Conservation (phyloP, 805 yeast genomes). For the Ogataea polymorpha region DNA sequence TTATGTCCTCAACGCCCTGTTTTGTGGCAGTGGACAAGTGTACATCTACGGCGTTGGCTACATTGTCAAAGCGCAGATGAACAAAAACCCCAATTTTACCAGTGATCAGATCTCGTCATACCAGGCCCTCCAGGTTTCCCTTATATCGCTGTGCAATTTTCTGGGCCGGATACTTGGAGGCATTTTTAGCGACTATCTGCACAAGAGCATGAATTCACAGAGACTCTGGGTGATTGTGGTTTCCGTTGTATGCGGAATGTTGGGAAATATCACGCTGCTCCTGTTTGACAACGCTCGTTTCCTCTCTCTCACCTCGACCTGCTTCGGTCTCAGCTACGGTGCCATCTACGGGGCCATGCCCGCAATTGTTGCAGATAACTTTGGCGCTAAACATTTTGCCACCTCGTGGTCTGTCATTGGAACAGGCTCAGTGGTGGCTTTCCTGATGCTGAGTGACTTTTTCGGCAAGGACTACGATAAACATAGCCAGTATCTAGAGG, state of each 20-base stretch:
- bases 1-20: constrained; percentile 50
- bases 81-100: constrained; percentile 20
- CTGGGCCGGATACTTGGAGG: constrained; percentile 65
- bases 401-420: constrained; percentile 76
- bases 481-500: constrained; percentile 38
- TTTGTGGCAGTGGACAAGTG: constrained; percentile 66
- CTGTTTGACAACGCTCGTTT: constrained; percentile 40
- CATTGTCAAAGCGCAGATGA: constrained; percentile 50
- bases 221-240: constrained; percentile 61
- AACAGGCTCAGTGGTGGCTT: constrained; percentile 61
- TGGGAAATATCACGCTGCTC: constrained; percentile 37
- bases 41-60: constrained; percentile 75
- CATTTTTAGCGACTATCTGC: constrained; percentile 57
- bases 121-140: constrained; percentile 71
- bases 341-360: constrained; percentile 72
- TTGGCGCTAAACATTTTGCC: constrained; percentile 65
- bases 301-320: constrained; percentile 47
- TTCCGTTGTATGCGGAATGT: constrained; percentile 36
- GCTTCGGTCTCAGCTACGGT: constrained; percentile 68
- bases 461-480: constrained; percentile 55
- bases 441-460: constrained; percentile 50
- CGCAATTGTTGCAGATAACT: constrained; percentile 67
- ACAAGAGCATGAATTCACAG: constrained; percentile 49
- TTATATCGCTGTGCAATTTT: constrained; percentile 62
- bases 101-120: constrained; percentile 41